These are phyloP conservation scores for Podaxis mareebaensis DNA, from an alignment of 768 basidiomycete species.

Conservation along the genomic window DNA sequence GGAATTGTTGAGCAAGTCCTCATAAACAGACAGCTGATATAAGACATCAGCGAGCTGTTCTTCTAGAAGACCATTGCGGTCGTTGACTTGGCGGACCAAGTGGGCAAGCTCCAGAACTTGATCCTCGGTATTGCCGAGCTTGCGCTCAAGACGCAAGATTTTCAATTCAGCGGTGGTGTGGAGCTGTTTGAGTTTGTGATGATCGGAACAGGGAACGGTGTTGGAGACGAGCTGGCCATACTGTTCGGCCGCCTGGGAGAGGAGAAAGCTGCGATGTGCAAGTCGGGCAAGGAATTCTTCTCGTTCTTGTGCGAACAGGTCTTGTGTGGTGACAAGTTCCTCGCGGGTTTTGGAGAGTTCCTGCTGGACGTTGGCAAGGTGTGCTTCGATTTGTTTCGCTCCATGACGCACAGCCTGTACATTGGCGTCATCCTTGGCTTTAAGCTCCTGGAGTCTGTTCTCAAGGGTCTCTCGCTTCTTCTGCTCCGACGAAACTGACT, in stretches of 20 bases:
- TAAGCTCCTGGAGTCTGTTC: constrained; percentile 40
- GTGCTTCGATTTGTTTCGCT: constrained; percentile 34
- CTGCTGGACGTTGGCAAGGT: constrained; percentile 35
- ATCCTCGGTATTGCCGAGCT: constrained; percentile 64
- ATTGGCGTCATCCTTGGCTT: constrained; percentile 43
- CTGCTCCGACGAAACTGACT: constrained; percentile 46
- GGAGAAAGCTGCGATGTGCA: constrained; percentile 46
- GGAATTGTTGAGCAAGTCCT: constrained; percentile 2
- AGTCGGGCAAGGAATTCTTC: constrained; percentile 49
- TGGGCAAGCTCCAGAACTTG: constrained; percentile 66
- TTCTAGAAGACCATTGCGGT: constrained; percentile 48
- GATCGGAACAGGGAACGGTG: constrained; percentile 37
- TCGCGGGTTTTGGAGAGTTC: constrained; percentile 36
- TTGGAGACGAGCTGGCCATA: constrained; percentile 51
- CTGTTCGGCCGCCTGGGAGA: constrained; percentile 52
- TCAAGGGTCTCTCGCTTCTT: constrained; percentile 52
- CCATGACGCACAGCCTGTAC: constrained; percentile 32
- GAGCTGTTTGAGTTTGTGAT: constrained; percentile 41
- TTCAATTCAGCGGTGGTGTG: constrained; percentile 37
- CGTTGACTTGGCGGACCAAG: constrained; percentile 58
- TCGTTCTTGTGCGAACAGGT: constrained; percentile 38
- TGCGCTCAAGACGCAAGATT: constrained; percentile 51
- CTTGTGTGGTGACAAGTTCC: constrained; percentile 31
- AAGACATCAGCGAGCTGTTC: constrained; percentile 33
- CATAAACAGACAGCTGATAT: constrained; percentile 33